Evolutionary conservation across 495 filamentous ascomycete genomes (phyloP), one percentile per base, ranked within the genome.

Genomic region (Daldinia loculata): DNA sequence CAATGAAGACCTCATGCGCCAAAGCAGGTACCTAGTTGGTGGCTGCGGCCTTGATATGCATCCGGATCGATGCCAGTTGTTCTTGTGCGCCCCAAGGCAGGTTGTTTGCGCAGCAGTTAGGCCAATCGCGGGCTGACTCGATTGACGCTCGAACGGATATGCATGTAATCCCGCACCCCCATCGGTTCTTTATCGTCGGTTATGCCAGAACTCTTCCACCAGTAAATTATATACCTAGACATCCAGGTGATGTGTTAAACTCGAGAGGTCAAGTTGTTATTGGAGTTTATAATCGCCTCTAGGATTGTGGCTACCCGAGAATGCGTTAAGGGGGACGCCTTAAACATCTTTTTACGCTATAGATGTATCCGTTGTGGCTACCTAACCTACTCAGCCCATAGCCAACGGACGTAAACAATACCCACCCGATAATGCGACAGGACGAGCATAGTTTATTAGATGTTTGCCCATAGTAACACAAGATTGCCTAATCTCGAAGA

Each of bases 81-180:
- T 61, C 39, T 41, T 57, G 57, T 65, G 19, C 27, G 14, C 38
- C 53, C 53, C 55, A 45, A 58, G 67, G 43, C 60, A 63, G 29
- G 55, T 12, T 53, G 29, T 53, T 68, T 58, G 24, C 48, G 34
- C 52, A 43, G 30, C 64, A 34, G 26, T 26, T 26, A 55, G 22
- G 15, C 70, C 65, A 72, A 69, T 68, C 61, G 62, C 9, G 17
- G n/a, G 1, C 4, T 27, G 45, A 52, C 38, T 3, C 14, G 0
- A 32, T 53, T 66, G 36, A 56, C 57, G 61, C 66, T 62, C 17
- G 6, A 32, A 43, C 57, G 60, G 60, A 72, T 66, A 50, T 66
- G 51, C 65, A 69, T 65, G 50, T 11, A 36, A 67, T 68, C 70
- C 56, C 9, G 9, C 43, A 24, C 19, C 19, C 0, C 19, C 1